A percentile compares a stretch with the other conserved stretches of the same genome.
phyloP scores from a whole-genome alignment of 2,329 filamentous ascomycete species.

The Cordyceps javanica region DNA sequence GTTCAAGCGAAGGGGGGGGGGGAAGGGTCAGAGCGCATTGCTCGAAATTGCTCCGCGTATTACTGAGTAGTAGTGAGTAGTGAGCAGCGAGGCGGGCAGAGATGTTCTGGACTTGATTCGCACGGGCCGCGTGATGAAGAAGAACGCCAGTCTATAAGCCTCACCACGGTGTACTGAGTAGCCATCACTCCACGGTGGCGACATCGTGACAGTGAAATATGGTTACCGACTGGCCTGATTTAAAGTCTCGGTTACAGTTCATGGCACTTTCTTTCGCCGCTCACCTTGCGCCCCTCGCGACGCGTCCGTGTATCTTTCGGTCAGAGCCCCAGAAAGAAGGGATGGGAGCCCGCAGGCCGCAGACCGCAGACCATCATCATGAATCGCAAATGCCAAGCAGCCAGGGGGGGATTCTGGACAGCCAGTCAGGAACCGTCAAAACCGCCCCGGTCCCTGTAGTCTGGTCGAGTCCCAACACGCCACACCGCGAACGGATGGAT shows the following conservation, averaged over 20 bases:
- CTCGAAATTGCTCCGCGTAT: neutral
- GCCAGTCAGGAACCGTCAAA: neutral
- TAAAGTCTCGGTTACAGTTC: too few species aligned
- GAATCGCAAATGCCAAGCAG: neutral
- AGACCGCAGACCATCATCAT: neutral
- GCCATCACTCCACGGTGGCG: too few species aligned
- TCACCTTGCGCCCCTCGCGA: too few species aligned
- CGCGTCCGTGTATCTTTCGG: neutral
- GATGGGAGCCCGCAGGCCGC: neutral
- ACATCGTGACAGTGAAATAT: too few species aligned
- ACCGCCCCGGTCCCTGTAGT: neutral
- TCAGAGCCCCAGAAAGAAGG: neutral
- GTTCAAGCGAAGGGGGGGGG: neutral
- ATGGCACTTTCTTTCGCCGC: too few species aligned
- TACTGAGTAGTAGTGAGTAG: neutral
- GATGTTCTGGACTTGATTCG: neutral
- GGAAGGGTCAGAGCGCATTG: neutral
- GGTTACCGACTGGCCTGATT: too few species aligned
- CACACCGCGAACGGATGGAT: neutral
- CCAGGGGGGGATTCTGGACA: neutral
- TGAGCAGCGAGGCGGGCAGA: too few species aligned
- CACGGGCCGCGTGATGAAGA: slow-evolving; percentile 7
- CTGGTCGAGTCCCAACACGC: neutral
- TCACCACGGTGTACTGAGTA: too few species aligned
- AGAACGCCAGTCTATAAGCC: neutral